Base-by-base conservation (phyloP, 352 stramenopile species). In the Globisporangium nodosum region DNA sequence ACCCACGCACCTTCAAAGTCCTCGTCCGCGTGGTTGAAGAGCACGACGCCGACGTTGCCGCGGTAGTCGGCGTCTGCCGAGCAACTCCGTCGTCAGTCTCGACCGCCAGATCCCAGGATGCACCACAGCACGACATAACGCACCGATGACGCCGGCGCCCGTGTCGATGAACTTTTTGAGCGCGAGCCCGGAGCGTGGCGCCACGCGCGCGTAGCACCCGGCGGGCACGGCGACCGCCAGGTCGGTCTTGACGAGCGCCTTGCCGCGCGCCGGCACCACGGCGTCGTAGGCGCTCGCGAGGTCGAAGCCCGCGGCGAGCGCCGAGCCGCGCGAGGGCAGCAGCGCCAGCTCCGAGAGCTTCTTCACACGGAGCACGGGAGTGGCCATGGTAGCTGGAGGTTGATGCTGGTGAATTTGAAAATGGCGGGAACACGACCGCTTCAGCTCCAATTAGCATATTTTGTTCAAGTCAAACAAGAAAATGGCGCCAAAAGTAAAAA, bases 91-190 rank as follows among this genome's bases (percentile, higher is more conserved):
- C 43, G 43, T 48, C 43, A 24, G 43, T 5, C 6, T n/a, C 2
- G 6, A 5, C 8, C 12, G 13, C 43, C 6, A 24, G n/a, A 13
- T n/a, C 4, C 43, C 18, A 24, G 8, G n/a, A 12, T 5, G 21
- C 27, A 54, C 11, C 15, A 16, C 18, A 55, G 0, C 33, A 13
- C 16, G 18, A 31, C 7, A 12, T 3, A 43, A 54, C 73, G 6
- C 45, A 84, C 73, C 96, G 46, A 99, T 97, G 53, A 99, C 97
- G 21, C 97, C 97, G 4, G 97, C 97, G 43, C 97, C 97, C 9
- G 96, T 95, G 69, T 99, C 96, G 64, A 99, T 99, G 60, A 97
- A 97, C 58, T 99, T 97, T 73, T 99, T 99, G 52, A 94, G 81
- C 16, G 97, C 95, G 21, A 99, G 82, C 18, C 97, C 97, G 30